Evolutionary conservation across 495 filamentous ascomycete genomes (phyloP), one percentile per base, ranked within the genome.

Genomic region (Neurospora cerealis): DNA sequence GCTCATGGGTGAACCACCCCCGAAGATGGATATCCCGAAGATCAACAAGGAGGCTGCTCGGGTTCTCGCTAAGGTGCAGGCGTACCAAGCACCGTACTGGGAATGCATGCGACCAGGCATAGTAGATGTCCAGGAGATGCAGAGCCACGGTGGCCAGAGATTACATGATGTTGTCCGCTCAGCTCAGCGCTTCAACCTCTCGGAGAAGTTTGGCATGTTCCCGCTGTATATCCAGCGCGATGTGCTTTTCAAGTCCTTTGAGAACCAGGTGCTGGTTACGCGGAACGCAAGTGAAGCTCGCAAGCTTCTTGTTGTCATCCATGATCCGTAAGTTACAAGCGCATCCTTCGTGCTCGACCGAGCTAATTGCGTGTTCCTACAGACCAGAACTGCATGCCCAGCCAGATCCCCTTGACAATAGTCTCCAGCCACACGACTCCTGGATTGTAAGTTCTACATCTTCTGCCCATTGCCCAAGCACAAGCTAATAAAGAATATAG

Each of bases 1-100:
- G 15, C 85, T 99, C 11, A 97, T 98, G 92, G 94, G 96, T 24
- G 93, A 99, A 75, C 92, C 95, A 9, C 96, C 96, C 3, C 93
- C 93, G 70, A 86, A 91, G 78, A 87, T 82, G 83, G 83, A 83
- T 37, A 76, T 88, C 15, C 85, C 86, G 4, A 80, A 79, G 11
- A 81, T 89, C 70, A 85, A 79, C 75, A 83, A 82, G 70, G 81
- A 87, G 28, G 89, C 89, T 11, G 80, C 82, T 6, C 80, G 79
- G 36, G 80, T 87, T 6, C 76, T 90, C 37, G 82, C 85, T 24
- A 83, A 83, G 72, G 87, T 89, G 28, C 85, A 87, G 73, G 79
- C 81, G 0, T 79, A 82, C 42, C 89, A 91, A 73, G 84, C 87
- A 8, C 85, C 84, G 6, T 89, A 87, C 75, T 91, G 89, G 89